Evolutionary conservation across 2,329 filamentous ascomycete species (phyloP).

Genomic region (Colletotrichum agaves): DNA sequence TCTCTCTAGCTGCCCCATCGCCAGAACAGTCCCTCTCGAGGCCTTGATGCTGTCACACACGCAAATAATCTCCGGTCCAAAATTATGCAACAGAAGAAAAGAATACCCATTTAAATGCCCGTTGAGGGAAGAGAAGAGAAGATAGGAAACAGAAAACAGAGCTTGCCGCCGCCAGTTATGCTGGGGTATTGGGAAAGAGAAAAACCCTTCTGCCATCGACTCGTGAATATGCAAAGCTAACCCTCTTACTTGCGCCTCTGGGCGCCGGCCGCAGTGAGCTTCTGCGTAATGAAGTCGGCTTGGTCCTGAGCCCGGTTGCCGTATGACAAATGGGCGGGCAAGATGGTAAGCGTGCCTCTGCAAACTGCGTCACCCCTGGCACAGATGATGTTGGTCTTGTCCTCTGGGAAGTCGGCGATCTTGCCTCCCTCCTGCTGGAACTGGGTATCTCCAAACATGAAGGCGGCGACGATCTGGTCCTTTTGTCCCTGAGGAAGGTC

Average conservation of each 20-base stretch:
- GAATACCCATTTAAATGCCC: conserved; percentile 8
- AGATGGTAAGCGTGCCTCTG: conserved; percentile 47
- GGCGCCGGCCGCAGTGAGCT: conserved; percentile 34
- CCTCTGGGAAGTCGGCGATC: conserved; percentile 48
- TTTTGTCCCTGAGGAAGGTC: conserved; percentile 40
- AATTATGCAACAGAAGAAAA: conserved; percentile 2
- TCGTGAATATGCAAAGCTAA: neutral
- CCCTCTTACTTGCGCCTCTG: conserved; percentile 32
- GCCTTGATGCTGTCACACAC: neutral
- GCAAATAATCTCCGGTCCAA: neutral
- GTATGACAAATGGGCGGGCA: conserved; percentile 51
- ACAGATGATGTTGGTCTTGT: conserved; percentile 54
- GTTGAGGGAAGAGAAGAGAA: conserved; percentile 1
- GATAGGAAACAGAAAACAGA: neutral
- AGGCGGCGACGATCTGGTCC: conserved; percentile 41
- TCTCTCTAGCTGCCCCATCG: neutral
- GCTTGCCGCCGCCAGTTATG: neutral
- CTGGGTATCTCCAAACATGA: conserved; percentile 45
- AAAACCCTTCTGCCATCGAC: neutral
- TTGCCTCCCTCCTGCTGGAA: conserved; percentile 47
- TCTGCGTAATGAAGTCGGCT: conserved; percentile 44
- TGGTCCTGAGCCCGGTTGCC: conserved; percentile 46
- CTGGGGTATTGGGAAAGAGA: neutral
- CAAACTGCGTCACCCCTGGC: conserved; percentile 53
- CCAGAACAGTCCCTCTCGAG: neutral